Conservation (phyloP, 495 filamentous ascomycete genomes). For the Geoglossum glabrum region DNA sequence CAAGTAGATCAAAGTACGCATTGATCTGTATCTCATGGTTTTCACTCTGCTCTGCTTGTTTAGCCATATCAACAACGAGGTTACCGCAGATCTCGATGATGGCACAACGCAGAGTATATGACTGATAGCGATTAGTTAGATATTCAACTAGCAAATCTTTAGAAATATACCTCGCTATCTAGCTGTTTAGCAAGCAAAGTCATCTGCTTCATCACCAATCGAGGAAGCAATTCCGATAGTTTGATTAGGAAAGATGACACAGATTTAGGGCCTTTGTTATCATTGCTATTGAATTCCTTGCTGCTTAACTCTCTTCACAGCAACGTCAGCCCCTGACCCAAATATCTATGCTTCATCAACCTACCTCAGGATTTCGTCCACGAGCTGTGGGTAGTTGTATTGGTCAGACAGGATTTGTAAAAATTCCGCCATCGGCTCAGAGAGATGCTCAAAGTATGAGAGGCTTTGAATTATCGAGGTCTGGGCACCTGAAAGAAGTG, state of each 20-base stretch:
- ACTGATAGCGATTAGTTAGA: slow-evolving; percentile 27
- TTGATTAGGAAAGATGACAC: slow-evolving; percentile 92
- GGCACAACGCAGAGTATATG: slow-evolving; percentile 80
- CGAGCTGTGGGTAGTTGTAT: slow-evolving; percentile 93
- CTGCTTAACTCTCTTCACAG: slow-evolving; percentile 61
- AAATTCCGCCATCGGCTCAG: slow-evolving; percentile 98
- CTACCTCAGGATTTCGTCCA: slow-evolving; percentile 69
- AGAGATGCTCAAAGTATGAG: slow-evolving; percentile 94
- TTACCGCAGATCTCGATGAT: slow-evolving; percentile 99
- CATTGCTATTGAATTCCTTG: slow-evolving; percentile 94
- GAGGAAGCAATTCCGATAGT: slow-evolving; percentile 85
- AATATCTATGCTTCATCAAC: not conserved
- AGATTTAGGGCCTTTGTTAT: slow-evolving; percentile 85
- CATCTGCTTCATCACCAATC: slow-evolving; percentile 93
- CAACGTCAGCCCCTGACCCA: slow-evolving; percentile 13
- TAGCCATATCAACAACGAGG: slow-evolving; percentile 73
- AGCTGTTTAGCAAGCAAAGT: slow-evolving; percentile 79
- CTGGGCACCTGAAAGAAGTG: slow-evolving; percentile 52
- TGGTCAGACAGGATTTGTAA: slow-evolving; percentile 88
- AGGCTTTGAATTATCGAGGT: slow-evolving; percentile 94
- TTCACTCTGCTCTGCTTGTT: slow-evolving; percentile 73
- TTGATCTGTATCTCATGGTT: slow-evolving; percentile 87
- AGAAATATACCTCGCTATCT: slow-evolving; percentile 61
- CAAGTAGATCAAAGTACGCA: slow-evolving; percentile 87
- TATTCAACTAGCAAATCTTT: not conserved